Base-by-base conservation (phyloP, 768 basidiomycete genomes). In the Brasilioporus rufonigricans region DNA sequence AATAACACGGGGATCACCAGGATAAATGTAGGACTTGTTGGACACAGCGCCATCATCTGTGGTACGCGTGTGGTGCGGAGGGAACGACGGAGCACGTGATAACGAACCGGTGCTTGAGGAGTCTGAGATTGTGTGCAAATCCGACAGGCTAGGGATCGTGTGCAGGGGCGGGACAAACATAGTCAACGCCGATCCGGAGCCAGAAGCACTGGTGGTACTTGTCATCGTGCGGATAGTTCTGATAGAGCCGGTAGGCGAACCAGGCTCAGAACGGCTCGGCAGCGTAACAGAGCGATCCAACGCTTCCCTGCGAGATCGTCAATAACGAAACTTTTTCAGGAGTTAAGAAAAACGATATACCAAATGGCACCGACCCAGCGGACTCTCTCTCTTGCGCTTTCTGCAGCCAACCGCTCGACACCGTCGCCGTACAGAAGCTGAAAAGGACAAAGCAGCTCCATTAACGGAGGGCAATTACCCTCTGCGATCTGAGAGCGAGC, bases 351-450 rank as follows among this genome's bases (percentile, higher is more conserved):
- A 21, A 16, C 1, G 75, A 84, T 45, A 1, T 64, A 93, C 94
- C 91, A 93, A 51, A 97, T 81, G 5, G 91, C 82, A 63, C 89
- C 90, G 13, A 95, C 92, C 94, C 94, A 97, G 69, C 87, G 84
- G 48, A 92, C 87, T 61, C 93, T 78, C 68, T 94, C 90, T 54
- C 89, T 70, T 8, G 93, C 80, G 59, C 90, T 93, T 66, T 95
- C 93, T n/a, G 91, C 87, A 6, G 87, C 93, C 24, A 97, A 68
- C 9, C 94, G 73, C 67, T 97, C 94, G 2, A 93, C 85, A 1
- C 94, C 93, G 67, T 97, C 94, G 12, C 81, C 80, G 66, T 97
- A 97, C 33, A 93, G 66, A 76, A 97, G 80, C 67, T 95, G 93
- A 72, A 97, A 96, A 0, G 93, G 93, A 53, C 91, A 91, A 5